Conservation (phyloP, 2,329 filamentous ascomycete genomes). For the Alternaria hordeiaustralica region DNA sequence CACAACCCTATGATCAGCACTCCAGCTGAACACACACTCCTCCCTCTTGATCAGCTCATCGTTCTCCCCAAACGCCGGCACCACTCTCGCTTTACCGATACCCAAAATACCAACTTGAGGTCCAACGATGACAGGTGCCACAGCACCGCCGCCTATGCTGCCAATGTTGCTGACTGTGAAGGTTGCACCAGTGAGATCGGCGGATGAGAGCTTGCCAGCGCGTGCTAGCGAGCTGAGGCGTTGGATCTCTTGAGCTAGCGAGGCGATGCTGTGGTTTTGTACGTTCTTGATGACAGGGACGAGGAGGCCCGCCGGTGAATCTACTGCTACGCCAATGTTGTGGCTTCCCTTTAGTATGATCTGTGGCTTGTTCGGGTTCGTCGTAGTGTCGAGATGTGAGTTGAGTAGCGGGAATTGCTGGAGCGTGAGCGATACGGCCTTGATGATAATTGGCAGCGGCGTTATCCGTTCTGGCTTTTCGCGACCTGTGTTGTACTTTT, state of each 20-base stretch:
- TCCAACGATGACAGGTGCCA: slow-evolving; percentile 88
- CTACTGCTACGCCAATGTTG: slow-evolving; percentile 96
- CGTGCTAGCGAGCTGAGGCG: slow-evolving; percentile 76
- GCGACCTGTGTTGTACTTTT: slow-evolving; percentile 68
- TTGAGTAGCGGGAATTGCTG: slow-evolving; percentile 86
- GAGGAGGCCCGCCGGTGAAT: slow-evolving; percentile 84
- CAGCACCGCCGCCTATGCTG: slow-evolving; percentile 89
- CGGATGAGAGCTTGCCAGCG: slow-evolving; percentile 74
- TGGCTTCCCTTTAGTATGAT: slow-evolving; percentile 82
- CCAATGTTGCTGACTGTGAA: slow-evolving; percentile 98
- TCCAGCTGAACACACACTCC: slow-evolving; percentile 93
- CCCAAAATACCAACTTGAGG: slow-evolving; percentile 92
- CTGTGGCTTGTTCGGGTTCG: slow-evolving; percentile 69
- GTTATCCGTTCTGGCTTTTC: slow-evolving; percentile 67
- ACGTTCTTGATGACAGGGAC: slow-evolving; percentile 93
- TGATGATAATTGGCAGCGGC: slow-evolving; percentile 93
- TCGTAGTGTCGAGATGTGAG: slow-evolving; percentile 73
- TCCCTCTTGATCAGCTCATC: slow-evolving; percentile 73
- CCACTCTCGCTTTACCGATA: slow-evolving; percentile 77
- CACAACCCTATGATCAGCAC: slow-evolving; percentile 90
- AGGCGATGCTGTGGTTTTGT: slow-evolving; percentile 74
- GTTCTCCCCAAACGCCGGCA: slow-evolving; percentile 74
- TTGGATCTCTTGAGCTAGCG: slow-evolving; percentile 77
- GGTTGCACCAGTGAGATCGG: slow-evolving; percentile 83
- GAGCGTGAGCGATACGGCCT: slow-evolving; percentile 87